These are phyloP conservation scores for Phytophthora pluvialis DNA, from an alignment of 352 stramenopile genomes.

Conservation along the genomic window DNA sequence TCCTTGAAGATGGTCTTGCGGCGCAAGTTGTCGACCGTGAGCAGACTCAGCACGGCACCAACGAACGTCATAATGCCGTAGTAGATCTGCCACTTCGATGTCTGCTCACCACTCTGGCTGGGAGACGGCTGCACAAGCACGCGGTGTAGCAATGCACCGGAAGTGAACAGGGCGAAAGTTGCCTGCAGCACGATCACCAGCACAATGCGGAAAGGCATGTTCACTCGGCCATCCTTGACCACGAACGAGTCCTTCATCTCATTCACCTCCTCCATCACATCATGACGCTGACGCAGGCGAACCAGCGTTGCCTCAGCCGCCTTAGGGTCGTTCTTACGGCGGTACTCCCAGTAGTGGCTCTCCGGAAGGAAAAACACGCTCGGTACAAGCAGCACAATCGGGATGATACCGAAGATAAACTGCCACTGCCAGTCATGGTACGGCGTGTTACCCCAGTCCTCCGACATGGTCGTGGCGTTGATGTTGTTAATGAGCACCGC, in stretches of 20 bases:
- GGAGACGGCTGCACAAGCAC: constrained; percentile 62
- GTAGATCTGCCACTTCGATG: constrained; percentile 81
- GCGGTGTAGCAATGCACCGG: constrained; percentile 68
- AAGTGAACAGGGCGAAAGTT: constrained; percentile 75
- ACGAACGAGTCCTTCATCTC: constrained; percentile 75
- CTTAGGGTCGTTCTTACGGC: constrained; percentile 67
- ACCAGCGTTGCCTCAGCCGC: constrained; percentile 66
- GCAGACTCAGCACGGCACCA: constrained; percentile 66
- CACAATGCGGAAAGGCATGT: constrained; percentile 73
- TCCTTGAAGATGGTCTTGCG: constrained; percentile 92
- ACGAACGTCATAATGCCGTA: constrained; percentile 81
- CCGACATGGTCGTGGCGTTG: constrained; percentile 69
- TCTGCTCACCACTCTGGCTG: constrained; percentile 53
- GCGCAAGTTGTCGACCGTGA: constrained; percentile 86
- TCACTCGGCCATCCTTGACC: constrained; percentile 65
- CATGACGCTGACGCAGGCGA: constrained; percentile 81
- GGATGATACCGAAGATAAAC: constrained; percentile 80
- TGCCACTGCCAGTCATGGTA: constrained; percentile 82
- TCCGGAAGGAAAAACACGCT: constrained; percentile 72
- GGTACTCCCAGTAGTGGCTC: constrained; percentile 82
- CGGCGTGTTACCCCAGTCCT: constrained; percentile 72
- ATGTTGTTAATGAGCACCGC: constrained; percentile 73
- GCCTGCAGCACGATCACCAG: constrained; percentile 70
- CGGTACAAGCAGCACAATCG: constrained; percentile 66
- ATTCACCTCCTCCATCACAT: constrained; percentile 78